Conservation (phyloP, 1,284 basidiomycete genomes). For the Malassezia nana region DNA sequence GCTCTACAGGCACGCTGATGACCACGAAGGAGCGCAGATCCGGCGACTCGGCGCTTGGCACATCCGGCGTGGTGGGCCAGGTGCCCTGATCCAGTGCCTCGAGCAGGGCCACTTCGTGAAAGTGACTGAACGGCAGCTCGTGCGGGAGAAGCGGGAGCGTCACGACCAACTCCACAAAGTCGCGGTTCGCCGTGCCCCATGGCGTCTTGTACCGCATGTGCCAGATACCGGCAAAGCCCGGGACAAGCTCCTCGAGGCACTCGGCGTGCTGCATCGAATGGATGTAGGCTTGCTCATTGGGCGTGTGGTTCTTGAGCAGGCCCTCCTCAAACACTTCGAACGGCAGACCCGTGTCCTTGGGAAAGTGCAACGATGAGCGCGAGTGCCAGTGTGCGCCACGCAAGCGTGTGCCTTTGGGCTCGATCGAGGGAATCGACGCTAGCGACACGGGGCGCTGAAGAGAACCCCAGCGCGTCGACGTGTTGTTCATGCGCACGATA, state of each 20-base stretch:
- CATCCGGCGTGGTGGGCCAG: not conserved
- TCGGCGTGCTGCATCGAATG: slow-evolving; percentile 20
- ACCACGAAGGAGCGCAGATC: slow-evolving; percentile 29
- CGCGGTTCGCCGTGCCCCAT: slow-evolving; percentile 29
- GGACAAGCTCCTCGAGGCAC: slow-evolving; percentile 23
- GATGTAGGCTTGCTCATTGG: slow-evolving; percentile 31
- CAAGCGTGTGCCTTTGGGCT: slow-evolving; percentile 2
- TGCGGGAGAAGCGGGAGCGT: slow-evolving; percentile 33
- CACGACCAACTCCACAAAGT: slow-evolving; percentile 39
- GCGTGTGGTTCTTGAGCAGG: slow-evolving; percentile 27
- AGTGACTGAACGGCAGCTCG: slow-evolving; percentile 25
- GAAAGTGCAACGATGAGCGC: slow-evolving; percentile 20
- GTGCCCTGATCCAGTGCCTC: slow-evolving; percentile 3
- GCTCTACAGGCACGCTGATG: slow-evolving; percentile 24
- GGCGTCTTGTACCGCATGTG: slow-evolving; percentile 27
- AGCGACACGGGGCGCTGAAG: slow-evolving; percentile 5
- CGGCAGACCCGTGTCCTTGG: slow-evolving; percentile 16
- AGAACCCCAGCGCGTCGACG: slow-evolving; percentile 19
- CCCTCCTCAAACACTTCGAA: slow-evolving; percentile 30
- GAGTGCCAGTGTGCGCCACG: slow-evolving; percentile 28
- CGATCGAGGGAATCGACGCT: slow-evolving; percentile 3
- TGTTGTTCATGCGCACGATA: slow-evolving; percentile 20
- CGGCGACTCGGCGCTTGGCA: not conserved
- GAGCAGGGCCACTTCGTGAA: slow-evolving; percentile 24
- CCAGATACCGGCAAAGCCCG: slow-evolving; percentile 29